These are phyloP conservation scores for Backusella australiensis DNA, from an alignment of 192 early-diverging fungal genomes.

Conservation along the genomic window DNA sequence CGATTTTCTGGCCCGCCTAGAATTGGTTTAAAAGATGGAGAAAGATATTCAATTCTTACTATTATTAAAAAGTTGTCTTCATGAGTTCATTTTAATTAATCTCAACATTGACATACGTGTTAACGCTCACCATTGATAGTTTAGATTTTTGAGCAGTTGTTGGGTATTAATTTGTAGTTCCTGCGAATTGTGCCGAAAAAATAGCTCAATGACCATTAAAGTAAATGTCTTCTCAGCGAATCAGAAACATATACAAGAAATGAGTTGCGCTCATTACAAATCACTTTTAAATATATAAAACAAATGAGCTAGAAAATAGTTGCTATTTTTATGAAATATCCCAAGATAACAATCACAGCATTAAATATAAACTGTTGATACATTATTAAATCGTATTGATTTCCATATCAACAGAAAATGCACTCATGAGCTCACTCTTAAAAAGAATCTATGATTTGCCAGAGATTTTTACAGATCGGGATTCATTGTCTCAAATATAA, in stretches of 20 bases:
- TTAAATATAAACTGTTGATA: not conserved
- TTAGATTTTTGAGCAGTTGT: not conserved
- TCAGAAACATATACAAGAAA: not conserved
- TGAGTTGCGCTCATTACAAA: not conserved
- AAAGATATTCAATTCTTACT: not conserved
- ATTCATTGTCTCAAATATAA: not conserved
- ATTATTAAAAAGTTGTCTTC: not conserved
- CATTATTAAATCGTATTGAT: not conserved
- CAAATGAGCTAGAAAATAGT: no score
- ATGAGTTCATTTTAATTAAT: not conserved
- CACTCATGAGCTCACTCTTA: not conserved
- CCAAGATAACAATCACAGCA: not conserved
- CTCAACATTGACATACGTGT: not conserved
- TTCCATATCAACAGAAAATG: not conserved
- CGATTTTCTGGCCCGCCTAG: not conserved
- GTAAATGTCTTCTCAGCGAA: not conserved
- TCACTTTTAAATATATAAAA: not conserved
- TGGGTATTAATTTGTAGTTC: not conserved
- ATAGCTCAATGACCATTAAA: no score
- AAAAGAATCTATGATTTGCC: not conserved
- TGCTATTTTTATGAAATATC: no score
- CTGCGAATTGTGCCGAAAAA: not conserved
- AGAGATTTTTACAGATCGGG: not conserved
- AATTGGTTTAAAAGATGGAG: not conserved
- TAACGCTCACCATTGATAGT: not conserved